These are phyloP conservation scores for Ulmus americana DNA, from an alignment of 331 rosid species.

Conservation along the genomic window DNA sequence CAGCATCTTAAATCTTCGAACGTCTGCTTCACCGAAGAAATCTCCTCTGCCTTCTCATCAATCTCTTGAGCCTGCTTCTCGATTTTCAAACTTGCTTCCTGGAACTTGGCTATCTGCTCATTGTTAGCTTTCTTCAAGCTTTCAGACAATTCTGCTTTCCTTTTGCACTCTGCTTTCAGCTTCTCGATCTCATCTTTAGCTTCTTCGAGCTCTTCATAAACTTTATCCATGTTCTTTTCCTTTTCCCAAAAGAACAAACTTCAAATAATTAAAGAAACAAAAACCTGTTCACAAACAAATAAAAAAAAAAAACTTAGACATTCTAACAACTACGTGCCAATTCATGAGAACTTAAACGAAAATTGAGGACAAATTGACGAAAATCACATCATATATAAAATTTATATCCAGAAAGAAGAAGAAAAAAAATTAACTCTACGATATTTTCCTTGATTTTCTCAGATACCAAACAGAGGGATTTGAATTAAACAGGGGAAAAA, in stretches of 20 bases:
- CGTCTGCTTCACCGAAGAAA: constrained; percentile 17
- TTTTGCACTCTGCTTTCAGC: constrained; percentile 51
- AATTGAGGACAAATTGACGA: not conserved
- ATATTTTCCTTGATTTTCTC: constrained; percentile 5
- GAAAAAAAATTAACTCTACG: not conserved
- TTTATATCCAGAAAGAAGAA: not conserved
- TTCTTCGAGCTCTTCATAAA: constrained; percentile 59
- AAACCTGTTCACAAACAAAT: constrained; percentile 18
- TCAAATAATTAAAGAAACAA: not conserved
- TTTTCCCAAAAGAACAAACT: constrained; percentile 8
- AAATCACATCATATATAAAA: not conserved
- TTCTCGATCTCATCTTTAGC: constrained; percentile 57
- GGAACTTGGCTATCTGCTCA: constrained; percentile 36
- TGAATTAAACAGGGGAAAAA: not conserved
- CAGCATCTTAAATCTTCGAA: constrained; percentile 38
- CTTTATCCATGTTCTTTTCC: constrained; percentile 44
- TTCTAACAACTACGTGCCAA: not conserved
- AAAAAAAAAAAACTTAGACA: not conserved
- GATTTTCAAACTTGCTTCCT: constrained; percentile 42
- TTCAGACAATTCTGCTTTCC: constrained; percentile 38
- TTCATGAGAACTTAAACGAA: not conserved
- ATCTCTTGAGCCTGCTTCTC: constrained; percentile 56
- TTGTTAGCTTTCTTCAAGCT: constrained; percentile 50
- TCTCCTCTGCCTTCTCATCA: constrained; percentile 40
- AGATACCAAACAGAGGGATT: not conserved